Base-by-base conservation (phyloP, 23 red algal species). In the Chondrus crispus region DNA sequence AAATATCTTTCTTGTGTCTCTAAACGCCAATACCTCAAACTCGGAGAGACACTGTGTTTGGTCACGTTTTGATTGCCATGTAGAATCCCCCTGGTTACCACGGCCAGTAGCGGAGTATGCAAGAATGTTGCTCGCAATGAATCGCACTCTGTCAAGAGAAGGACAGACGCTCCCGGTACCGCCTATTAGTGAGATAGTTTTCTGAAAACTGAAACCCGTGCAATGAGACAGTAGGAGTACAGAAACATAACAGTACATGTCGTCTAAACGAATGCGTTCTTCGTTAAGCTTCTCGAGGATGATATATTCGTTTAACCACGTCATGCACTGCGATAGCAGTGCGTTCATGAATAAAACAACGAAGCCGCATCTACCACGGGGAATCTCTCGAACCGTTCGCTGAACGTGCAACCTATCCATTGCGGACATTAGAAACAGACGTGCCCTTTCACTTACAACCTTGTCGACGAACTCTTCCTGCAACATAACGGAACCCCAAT, bases 191-290 rank as follows among this genome's bases (percentile, higher is more conserved):
- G 28, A 43, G 43, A 76, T 76, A 46, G 71, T 48, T 38, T 76
- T 76, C 71, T 24, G 30, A 38, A 76, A 76, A 76, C 71, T 76
- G 39, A 76, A 48, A n/a, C 71, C 71, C 24, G 71, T 40, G 39
- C 30, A 40, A 43, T 76, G 5, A 24, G 71, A 76, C 37, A 43
- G 39, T 5, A 76, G 39, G 30, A 76, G 39, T n/a, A 76, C 7
- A 20, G 71, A 26, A 20, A 76, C 5, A 76, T 76, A 40, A 4
- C 6, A 38, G 39, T 76, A 37, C 6, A 76, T 76, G 39, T 76
- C 71, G 4, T n/a, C 5, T 64, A 19, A 64, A 64, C 24, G 26
- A 4, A 64, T 8, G 24, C 24, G 58, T 8, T 64, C 58, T 32
- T n/a, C 35, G 5, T 64, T 32, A 8, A 64, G 7, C 26, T 64